phyloP scores from a whole-genome alignment of 1,284 basidiomycete genomes.

The Bjerkandera adusta region DNA sequence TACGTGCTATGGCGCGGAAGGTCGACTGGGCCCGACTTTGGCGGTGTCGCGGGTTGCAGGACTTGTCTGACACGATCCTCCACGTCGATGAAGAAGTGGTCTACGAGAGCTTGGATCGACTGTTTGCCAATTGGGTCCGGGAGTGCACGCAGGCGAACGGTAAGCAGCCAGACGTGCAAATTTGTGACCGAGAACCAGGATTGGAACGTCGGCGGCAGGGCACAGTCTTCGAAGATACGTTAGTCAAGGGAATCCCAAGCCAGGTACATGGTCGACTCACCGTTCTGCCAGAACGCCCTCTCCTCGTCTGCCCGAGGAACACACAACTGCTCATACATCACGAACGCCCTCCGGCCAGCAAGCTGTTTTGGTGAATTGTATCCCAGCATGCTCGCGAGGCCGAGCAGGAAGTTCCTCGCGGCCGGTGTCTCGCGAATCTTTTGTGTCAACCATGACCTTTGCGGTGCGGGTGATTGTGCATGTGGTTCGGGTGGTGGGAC shows the following conservation, averaged over 20 bases:
- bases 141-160: slow-evolving; percentile 85
- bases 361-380: slow-evolving; percentile 62
- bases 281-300: slow-evolving; percentile 61
- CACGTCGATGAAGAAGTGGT: slow-evolving; percentile 95
- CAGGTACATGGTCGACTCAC: slow-evolving; percentile 40
- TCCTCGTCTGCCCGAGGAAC: slow-evolving; percentile 59
- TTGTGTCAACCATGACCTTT: slow-evolving; percentile 54
- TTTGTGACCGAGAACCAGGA: slow-evolving; percentile 97
- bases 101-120: slow-evolving; percentile 82
- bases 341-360: slow-evolving; percentile 55
- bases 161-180: slow-evolving; percentile 90
- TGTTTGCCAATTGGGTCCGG: slow-evolving; percentile 62
- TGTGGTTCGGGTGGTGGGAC: background rate
- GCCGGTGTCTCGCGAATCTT: slow-evolving; percentile 52
- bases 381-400: slow-evolving; percentile 51
- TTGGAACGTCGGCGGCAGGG: slow-evolving; percentile 91
- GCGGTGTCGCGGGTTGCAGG: slow-evolving; percentile 52
- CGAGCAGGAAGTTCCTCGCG: slow-evolving; percentile 48
- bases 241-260: background rate
- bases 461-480: background rate
- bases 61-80: slow-evolving; percentile 88
- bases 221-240: slow-evolving; percentile 59
- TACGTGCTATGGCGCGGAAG: slow-evolving; percentile 14
- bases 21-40: slow-evolving; percentile 7
- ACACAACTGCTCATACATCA: slow-evolving; percentile 59